Evolutionary conservation across 2,329 filamentous ascomycete species (phyloP).

Genomic region (Monosporascus sp.): DNA sequence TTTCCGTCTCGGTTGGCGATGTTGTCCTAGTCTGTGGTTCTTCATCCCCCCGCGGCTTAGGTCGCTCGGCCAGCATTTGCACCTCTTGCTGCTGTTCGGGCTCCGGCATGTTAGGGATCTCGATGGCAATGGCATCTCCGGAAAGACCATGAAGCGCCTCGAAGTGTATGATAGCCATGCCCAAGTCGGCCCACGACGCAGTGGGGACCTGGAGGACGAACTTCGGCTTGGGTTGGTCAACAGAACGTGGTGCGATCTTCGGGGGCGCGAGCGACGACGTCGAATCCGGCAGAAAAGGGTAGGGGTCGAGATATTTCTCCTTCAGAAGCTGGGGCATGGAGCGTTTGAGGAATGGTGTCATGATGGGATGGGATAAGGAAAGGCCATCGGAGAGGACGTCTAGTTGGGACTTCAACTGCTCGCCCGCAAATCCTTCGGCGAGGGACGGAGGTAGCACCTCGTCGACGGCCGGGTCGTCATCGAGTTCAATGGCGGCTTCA

Average conservation of each 20-base stretch:
- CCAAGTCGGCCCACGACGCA: conserved; percentile 38
- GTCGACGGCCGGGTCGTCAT: conserved; percentile 58
- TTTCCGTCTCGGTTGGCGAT: conserved; percentile 1
- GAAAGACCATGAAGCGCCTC: conserved; percentile 28
- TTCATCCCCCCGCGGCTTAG: conserved; percentile 9
- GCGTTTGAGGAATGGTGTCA: conserved; percentile 50
- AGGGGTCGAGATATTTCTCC: conserved; percentile 52
- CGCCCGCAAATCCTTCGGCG: conserved; percentile 57
- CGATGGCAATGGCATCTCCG: conserved; percentile 29
- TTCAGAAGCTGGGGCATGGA: conserved; percentile 45
- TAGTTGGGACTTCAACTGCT: conserved; percentile 53
- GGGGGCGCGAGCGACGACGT: conserved; percentile 25
- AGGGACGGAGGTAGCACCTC: conserved; percentile 59
- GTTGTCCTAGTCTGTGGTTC: conserved; percentile 2
- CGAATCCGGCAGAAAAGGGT: conserved; percentile 55
- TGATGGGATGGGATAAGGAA: conserved; percentile 53
- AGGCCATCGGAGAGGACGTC: conserved; percentile 48
- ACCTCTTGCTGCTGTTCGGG: conserved; percentile 20
- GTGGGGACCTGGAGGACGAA: conserved; percentile 24
- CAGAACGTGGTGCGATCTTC: conserved; percentile 10
- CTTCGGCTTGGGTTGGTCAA: conserved; percentile 7
- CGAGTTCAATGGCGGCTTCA: conserved; percentile 61
- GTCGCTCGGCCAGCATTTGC: conserved; percentile 17
- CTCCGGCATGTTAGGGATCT: conserved; percentile 30
- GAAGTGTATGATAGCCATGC: conserved; percentile 33